Percentiles rank a stretch among this genome's conserved stretches.
These are phyloP conservation scores for Hyaloscypha hepaticicola DNA, from an alignment of 495 filamentous ascomycete species.

Conservation along the genomic window DNA sequence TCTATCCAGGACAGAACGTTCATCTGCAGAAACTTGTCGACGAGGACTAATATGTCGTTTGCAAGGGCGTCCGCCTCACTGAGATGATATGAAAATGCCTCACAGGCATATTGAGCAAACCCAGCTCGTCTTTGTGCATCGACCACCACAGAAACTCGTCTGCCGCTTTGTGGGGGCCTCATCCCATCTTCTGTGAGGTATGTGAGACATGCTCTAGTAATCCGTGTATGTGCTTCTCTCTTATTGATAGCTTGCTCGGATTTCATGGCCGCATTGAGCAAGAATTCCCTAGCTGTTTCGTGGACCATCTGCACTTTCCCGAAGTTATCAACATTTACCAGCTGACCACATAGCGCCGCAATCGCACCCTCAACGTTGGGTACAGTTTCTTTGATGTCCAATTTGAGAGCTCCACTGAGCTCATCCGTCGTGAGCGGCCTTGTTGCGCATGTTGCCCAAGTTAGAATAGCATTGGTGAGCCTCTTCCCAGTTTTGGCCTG, in stretches of 20 bases:
- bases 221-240: constrained; percentile 28
- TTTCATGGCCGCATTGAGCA: constrained; percentile 18
- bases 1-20: constrained; percentile 44
- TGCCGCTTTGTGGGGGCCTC: constrained; percentile 28
- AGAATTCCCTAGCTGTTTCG: constrained; percentile 36
- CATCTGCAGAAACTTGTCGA: constrained; percentile 34
- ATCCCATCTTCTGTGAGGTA: constrained; percentile 33
- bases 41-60: constrained; percentile 17
- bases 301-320: constrained; percentile 42
- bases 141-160: not conserved
- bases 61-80: constrained; percentile 13
- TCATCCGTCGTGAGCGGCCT: constrained; percentile 20
- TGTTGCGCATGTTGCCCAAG: constrained; percentile 19
- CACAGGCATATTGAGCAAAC: constrained; percentile 28
- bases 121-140: not conserved
- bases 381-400: constrained; percentile 20
- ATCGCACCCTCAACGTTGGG: constrained; percentile 14
- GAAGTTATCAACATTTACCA: constrained; percentile 38
- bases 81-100: constrained; percentile 38
- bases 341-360: constrained; percentile 37
- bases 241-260: constrained; percentile 36
- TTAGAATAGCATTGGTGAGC: constrained; percentile 25
- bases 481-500: not conserved
- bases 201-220: constrained; percentile 34
- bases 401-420: constrained; percentile 17